Evolutionary conservation across 140 eudicot genomes (phyloP).

Genomic region (Anethum foeniculum): DNA sequence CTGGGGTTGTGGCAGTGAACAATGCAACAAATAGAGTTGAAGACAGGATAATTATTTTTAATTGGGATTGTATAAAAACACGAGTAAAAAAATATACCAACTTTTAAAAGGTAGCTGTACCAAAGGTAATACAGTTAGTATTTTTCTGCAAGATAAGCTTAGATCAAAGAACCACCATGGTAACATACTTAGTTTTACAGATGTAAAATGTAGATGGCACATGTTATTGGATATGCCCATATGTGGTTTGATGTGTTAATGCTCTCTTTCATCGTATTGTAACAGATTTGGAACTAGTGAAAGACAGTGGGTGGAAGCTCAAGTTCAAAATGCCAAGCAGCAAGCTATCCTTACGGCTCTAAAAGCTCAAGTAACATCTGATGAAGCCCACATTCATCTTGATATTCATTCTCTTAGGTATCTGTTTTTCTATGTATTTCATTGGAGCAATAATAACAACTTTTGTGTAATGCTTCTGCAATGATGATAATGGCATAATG

Average conservation of each 20-base stretch:
- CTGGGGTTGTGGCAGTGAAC: not conserved
- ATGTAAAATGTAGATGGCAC: not conserved
- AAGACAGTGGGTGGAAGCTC: conserved; percentile 99
- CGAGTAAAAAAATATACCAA: not conserved
- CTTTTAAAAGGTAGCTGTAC: not conserved
- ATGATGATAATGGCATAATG: not conserved
- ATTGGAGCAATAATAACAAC: not conserved
- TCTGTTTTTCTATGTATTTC: not conserved
- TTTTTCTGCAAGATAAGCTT: not conserved
- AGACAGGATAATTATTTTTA: not conserved
- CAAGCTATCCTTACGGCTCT: conserved; percentile 85
- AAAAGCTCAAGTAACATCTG: conserved; percentile 92
- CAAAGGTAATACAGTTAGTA: not conserved
- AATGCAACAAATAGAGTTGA: not conserved
- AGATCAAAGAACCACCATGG: not conserved
- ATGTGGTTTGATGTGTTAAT: not conserved
- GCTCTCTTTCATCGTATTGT: conserved; percentile 10
- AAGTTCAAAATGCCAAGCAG: conserved; percentile 98
- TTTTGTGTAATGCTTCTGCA: not conserved
- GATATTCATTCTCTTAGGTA: conserved; percentile 99
- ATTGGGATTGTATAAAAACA: not conserved
- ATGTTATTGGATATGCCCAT: not conserved
- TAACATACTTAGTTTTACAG: not conserved
- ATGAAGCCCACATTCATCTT: conserved; percentile 97
- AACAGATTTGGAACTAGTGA: conserved; percentile 94